phyloP scores from a whole-genome alignment of 257 asterid genomes.

The Haberlea rhodopensis region DNA sequence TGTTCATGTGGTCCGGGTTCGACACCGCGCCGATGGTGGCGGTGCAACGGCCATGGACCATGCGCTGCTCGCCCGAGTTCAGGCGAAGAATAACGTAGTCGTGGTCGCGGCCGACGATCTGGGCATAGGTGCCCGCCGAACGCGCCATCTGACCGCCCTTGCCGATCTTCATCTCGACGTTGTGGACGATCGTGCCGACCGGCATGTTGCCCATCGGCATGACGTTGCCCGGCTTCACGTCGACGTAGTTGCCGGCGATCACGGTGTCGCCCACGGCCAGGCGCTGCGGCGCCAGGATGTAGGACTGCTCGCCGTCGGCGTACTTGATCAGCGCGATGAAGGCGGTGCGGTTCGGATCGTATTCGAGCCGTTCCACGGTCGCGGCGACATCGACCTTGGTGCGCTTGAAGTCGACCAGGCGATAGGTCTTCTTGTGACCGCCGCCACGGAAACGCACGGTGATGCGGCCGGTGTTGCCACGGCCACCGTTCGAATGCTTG shows the following conservation, averaged over 20 bases:
- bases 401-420: neutral
- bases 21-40: neutral
- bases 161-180: neutral
- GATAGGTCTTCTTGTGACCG: neutral
- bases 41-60: neutral
- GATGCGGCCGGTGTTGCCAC: neutral
- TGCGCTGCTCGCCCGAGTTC: neutral
- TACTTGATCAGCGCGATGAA: neutral
- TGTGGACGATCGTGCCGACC: neutral
- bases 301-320: neutral
- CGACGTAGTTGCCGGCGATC: neutral
- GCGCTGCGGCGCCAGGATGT: neutral
- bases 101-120: neutral
- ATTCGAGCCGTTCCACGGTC: neutral
- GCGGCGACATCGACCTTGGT: neutral
- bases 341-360: neutral
- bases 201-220: neutral
- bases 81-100: neutral
- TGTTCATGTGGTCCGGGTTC: neutral
- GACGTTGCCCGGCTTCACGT: neutral
- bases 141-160: neutral
- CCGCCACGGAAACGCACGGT: neutral
- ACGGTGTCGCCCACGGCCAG: neutral
- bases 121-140: neutral
- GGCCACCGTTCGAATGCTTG: neutral